Conservation (phyloP, 495 filamentous ascomycete species). For the Aspergillus homomorphus region DNA sequence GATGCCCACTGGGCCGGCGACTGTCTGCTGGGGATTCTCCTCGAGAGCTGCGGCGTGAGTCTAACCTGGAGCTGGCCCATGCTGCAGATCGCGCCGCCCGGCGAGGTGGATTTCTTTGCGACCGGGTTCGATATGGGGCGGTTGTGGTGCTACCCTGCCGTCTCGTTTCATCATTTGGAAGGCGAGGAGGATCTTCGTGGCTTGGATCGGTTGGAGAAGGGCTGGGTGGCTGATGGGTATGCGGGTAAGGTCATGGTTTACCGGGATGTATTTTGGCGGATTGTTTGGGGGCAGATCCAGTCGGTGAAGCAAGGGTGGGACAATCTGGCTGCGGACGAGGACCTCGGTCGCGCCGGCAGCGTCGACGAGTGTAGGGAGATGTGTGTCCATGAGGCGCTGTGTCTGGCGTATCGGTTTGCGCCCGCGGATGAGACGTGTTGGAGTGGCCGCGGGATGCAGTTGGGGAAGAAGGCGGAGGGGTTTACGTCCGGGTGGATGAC, state of each 20-base stretch:
- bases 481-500: constrained; percentile 30
- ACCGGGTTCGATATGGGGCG: constrained; percentile 26
- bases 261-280: constrained; percentile 14
- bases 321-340: constrained; percentile 20
- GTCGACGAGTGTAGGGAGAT: constrained; percentile 33
- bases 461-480: constrained; percentile 18
- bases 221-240: neutral
- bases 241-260: constrained; percentile 4
- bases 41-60: constrained; percentile 31
- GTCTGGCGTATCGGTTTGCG: constrained; percentile 39
- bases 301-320: constrained; percentile 29
- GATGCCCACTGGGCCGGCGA: constrained; percentile 39
- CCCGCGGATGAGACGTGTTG: constrained; percentile 25
- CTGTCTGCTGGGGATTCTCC: constrained; percentile 44
- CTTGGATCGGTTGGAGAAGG: constrained; percentile 43
- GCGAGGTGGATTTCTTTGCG: constrained; percentile 41
- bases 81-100: constrained; percentile 28
- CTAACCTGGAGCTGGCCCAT: constrained; percentile 40
- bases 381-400: constrained; percentile 33
- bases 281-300: constrained; percentile 6
- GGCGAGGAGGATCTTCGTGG: constrained; percentile 38
- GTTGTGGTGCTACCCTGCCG: constrained; percentile 49
- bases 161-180: constrained; percentile 49
- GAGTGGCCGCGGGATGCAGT: constrained; percentile 21
- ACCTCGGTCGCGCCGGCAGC: constrained; percentile 9